Evolutionary conservation across 192 early-diverging fungal species (phyloP), one percentile per base, ranked within the genome.

Genomic region (Entomortierella lignicola): DNA sequence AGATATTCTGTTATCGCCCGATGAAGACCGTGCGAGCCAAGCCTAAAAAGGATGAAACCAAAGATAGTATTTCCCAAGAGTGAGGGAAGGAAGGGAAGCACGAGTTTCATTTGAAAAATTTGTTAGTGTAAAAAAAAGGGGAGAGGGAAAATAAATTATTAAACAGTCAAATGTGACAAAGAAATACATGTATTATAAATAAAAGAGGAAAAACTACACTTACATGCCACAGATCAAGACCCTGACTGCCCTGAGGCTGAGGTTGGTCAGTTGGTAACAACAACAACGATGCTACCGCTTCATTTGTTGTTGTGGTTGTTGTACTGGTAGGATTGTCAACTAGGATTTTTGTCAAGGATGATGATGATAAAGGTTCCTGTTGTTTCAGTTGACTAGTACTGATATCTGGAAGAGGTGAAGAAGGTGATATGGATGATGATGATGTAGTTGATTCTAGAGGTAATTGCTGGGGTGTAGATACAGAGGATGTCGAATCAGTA

Each of bases 211-310:
- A 66, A 26, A 11, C 2, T 21, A 56, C 57, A 67, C 66, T 23
- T 67, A 67, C 66, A 34, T 67, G 66, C 66, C 66, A 67, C 55
- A 27, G 39, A 48, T 56, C 66, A 18, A 66, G 42, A 8, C 63
- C 63, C 1, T 4, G 44, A 43, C 26, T 51, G 47, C 44, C 44
- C 44, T 47, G 44, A 47, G 20, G 44, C 12, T 47, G 44, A 47
- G 44, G 44, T 15, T 34, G 50, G 27, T 34, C 23, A 12, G 30
- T 64, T 26, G 50, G 30, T 26, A n/a, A 30, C 31, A 48, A 21
- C 26, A 50, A 30, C 47, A 29, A n/a, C 27, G 29, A 31, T 23
- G 30, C 10, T 48, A 63, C 29, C 29, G 60, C 43, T n/a, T n/a
- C n/a, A n/a, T n/a, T n/a, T n/a, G n/a, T n/a, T n/a, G n/a, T n/a